Conservation (phyloP, 192 early-diverging fungal genomes). For the Powellomyces hirtus region DNA sequence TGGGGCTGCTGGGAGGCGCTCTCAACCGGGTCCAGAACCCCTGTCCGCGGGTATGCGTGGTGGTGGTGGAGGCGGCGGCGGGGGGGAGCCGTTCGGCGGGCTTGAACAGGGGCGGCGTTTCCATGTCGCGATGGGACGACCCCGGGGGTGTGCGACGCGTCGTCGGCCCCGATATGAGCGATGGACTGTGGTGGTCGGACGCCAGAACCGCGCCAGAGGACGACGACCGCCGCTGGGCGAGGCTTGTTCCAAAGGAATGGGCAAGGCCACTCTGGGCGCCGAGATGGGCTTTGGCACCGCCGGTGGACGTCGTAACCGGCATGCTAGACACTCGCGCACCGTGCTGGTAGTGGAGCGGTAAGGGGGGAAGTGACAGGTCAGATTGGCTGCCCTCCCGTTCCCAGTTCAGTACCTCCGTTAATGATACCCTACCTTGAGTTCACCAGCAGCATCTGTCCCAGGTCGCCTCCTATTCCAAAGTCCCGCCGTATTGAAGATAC, state of each 20-base stretch:
- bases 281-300: not conserved
- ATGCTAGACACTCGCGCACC: not conserved
- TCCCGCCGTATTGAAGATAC: too few species aligned
- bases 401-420: too few species aligned
- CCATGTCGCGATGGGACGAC: not conserved
- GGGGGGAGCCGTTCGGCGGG: not conserved
- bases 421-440: too few species aligned
- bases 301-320: not conserved
- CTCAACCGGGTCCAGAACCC: not conserved
- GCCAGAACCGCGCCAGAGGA: not conserved
- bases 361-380: not conserved
- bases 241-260: not conserved
- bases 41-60: not conserved
- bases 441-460: too few species aligned
- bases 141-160: not conserved
- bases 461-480: too few species aligned
- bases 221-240: not conserved
- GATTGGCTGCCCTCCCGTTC: too few species aligned
- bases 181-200: not conserved
- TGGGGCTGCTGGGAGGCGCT: not conserved
- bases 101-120: not conserved
- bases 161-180: not conserved
- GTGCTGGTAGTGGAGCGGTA: not conserved
- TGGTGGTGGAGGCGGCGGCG: not conserved
- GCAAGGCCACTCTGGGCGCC: not conserved